Evolutionary conservation across 305 asterid species (phyloP).

Genomic region (Solanum hybrid): DNA sequence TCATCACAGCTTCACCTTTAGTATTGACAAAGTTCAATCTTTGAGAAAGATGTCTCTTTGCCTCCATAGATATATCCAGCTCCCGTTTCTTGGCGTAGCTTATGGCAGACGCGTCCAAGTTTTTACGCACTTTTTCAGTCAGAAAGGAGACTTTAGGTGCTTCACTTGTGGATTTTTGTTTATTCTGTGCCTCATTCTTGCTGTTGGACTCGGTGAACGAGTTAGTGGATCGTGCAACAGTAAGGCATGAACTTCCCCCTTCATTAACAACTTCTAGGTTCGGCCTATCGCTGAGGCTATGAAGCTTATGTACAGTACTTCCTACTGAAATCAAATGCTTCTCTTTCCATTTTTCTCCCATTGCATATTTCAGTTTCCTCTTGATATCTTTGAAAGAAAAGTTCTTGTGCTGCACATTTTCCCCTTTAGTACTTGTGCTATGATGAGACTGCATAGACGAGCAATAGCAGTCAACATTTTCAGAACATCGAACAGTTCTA

Average conservation of each 20-base stretch:
- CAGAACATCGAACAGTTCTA: conserved; percentile 14
- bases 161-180: conserved; percentile 8
- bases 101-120: conserved; percentile 23
- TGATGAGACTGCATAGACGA: conserved; percentile 20
- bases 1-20: conserved; percentile 8
- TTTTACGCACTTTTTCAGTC: conserved; percentile 15
- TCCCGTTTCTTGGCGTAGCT: conserved; percentile 24
- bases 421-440: conserved; percentile 9
- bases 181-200: conserved; percentile 15
- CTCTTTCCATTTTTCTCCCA: conserved; percentile 23
- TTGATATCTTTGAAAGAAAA: conserved; percentile 27
- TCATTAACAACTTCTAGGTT: background rate
- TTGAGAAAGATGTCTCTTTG: conserved; percentile 64
- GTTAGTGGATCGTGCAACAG: background rate
- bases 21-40: conserved; percentile 29
- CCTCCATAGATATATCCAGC: conserved; percentile 54
- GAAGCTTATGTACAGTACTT: conserved; percentile 3
- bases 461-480: conserved; percentile 25
- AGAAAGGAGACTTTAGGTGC: conserved; percentile 19
- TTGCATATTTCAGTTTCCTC: conserved; percentile 22
- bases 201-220: conserved; percentile 12
- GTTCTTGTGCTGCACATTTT: conserved; percentile 7
- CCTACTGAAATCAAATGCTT: conserved; percentile 7
- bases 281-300: background rate
- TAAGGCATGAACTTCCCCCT: background rate